Evolutionary conservation across 768 basidiomycete species (phyloP).

Genomic region (Leucocoprinus sp.): DNA sequence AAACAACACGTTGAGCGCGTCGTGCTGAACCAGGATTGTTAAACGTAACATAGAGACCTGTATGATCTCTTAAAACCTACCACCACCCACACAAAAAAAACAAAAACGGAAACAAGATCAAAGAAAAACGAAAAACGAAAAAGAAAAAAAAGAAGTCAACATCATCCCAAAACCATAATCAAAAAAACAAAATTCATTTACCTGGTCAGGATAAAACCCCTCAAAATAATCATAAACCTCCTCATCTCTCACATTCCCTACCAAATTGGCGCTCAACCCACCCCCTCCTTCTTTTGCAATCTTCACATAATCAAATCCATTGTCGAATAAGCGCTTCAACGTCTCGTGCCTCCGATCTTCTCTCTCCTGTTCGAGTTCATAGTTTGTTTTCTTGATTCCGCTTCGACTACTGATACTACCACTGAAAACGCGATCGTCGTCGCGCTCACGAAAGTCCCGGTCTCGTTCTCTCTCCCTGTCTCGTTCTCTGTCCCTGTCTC

Average conservation of each 20-base stretch:
- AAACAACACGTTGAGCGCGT: slow-evolving; percentile 60
- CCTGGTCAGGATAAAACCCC: slow-evolving; percentile 66
- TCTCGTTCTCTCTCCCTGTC: background rate
- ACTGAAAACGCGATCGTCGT: background rate
- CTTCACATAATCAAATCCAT: slow-evolving; percentile 59
- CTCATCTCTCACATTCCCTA: slow-evolving; percentile 47
- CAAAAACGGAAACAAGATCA: too few relatives aligned
- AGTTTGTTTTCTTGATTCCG: slow-evolving; percentile 2
- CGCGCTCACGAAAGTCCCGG: background rate
- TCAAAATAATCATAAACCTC: slow-evolving; percentile 64
- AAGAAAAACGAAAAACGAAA: too few relatives aligned
- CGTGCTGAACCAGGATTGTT: slow-evolving; percentile 50
- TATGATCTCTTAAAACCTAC: slow-evolving; percentile 63
- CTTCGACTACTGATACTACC: background rate
- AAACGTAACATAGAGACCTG: slow-evolving; percentile 82
- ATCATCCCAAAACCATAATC: too few relatives aligned
- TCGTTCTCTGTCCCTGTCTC: background rate
- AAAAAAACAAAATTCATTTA: slow-evolving; percentile 27
- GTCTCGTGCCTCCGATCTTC: slow-evolving; percentile 33
- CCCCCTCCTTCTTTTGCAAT: slow-evolving; percentile 37
- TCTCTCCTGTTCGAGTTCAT: slow-evolving; percentile 24
- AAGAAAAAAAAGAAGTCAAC: too few relatives aligned
- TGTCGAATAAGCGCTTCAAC: slow-evolving; percentile 45
- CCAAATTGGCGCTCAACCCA: slow-evolving; percentile 30
- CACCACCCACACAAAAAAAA: slow-evolving; percentile 3